Base-by-base conservation (phyloP, 345 rosid genomes). In the Odontarrhena argentea region DNA sequence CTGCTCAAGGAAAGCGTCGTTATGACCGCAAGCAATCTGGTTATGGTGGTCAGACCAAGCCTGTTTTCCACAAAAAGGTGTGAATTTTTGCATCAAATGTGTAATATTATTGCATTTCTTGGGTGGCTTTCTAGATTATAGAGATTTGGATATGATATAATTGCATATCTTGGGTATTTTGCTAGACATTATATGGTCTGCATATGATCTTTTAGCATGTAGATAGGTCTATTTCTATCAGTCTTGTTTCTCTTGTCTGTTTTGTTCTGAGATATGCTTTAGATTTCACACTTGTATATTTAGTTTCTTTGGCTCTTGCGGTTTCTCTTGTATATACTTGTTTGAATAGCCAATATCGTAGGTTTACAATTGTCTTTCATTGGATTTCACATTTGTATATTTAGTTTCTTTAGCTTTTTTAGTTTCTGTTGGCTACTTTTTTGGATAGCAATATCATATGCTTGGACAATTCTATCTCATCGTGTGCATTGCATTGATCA, bases 11-110 rank as follows among this genome's bases (percentile, higher is more conserved):
- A 18, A 89, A 89, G 70, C 80, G 96, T 4, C 96, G 96, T 74
- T 89, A 89, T 47, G 96, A 87, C 52, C 87, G 93, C 8, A 87
- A 89, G 5, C 91, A 89, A 56, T 89, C 96, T 6, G 96, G 96
- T 12, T 89, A 87, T 70, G 96, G 96, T 45, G 96, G 96, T 42
- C 96, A 89, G 80, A 89, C 94, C 63, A 89, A 89, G 74, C 94
- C 94, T 4, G 96, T 89, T 24, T 89, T 87, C 75, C 96, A 86
- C 89, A 89, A 89, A 82, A 89, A 89, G 89, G 96, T 85, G 36
- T 32, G 36, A 32, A 32, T 3, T 32, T 32, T 3, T 0, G 5
- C 22, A 18, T 18, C 22, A 18, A 18, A 18, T 18, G 22, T 18
- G 1, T 18, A 18, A 18, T 18, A 18, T 18, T 2, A 5, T 32